phyloP scores from a whole-genome alignment of 2,329 filamentous ascomycete species.

The Exophiala xenobiotica region DNA sequence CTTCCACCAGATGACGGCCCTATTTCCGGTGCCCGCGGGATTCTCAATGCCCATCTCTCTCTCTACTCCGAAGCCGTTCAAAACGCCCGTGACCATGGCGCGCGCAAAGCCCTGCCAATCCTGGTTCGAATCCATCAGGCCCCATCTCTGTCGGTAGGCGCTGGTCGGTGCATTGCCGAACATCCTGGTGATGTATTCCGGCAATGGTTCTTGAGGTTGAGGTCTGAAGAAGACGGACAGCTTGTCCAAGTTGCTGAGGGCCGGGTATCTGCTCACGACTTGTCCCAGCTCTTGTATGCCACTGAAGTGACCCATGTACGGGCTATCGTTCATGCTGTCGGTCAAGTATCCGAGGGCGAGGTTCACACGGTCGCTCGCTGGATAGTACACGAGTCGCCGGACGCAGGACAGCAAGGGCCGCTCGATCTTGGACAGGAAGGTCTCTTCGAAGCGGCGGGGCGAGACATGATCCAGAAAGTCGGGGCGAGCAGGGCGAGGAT shows the following conservation, averaged over 20 bases:
- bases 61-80: background rate
- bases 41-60: background rate
- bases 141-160: background rate
- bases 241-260: background rate
- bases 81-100: background rate
- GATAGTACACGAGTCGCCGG: background rate
- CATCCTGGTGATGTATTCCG: background rate
- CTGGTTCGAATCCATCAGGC: background rate
- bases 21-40: background rate
- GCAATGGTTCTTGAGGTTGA: no score
- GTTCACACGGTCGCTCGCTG: background rate
- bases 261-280: background rate
- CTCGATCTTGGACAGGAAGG: background rate
- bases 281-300: background rate
- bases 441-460: background rate
- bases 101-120: background rate
- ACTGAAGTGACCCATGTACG: background rate
- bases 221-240: background rate
- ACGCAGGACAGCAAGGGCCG: background rate
- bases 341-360: background rate
- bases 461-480: background rate
- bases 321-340: background rate
- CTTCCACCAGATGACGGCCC: background rate
- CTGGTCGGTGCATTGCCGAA: background rate
- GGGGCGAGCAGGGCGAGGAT: background rate